Percentiles rank a stretch among this genome's conserved stretches.
These are phyloP conservation scores for Candida hispaniensis DNA, from an alignment of 805 yeast genomes.

Conservation along the genomic window DNA sequence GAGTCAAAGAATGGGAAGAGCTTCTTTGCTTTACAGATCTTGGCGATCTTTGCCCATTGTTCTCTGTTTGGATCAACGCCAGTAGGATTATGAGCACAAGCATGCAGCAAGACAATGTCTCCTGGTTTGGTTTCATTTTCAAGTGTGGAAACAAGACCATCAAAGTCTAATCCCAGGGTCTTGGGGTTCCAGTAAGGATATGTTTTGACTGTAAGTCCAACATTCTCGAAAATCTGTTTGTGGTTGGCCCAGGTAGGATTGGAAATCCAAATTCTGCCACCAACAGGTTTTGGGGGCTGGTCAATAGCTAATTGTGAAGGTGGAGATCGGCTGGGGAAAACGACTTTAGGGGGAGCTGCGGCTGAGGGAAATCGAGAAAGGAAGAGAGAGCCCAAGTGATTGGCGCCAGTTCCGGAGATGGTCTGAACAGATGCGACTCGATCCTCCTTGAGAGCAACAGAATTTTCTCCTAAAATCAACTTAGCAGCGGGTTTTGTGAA, in stretches of 20 bases:
- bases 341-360: constrained; percentile 24
- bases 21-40: constrained; percentile 45
- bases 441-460: constrained; percentile 42
- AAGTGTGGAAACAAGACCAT: constrained; percentile 51
- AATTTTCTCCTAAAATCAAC: constrained; percentile 54
- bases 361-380: constrained; percentile 40
- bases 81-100: constrained; percentile 97
- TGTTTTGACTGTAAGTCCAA: constrained; percentile 52
- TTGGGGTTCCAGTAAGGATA: constrained; percentile 62
- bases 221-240: constrained; percentile 60
- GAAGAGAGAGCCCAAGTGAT: constrained; percentile 76
- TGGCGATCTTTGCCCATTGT: constrained; percentile 68
- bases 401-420: constrained; percentile 81
- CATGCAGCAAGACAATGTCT: constrained; percentile 66
- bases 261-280: constrained; percentile 48
- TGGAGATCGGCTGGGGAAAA: constrained; percentile 14
- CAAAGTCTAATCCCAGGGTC: constrained; percentile 54
- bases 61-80: constrained; percentile 84
- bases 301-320: constrained; percentile 18
- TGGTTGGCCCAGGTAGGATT: constrained; percentile 95
- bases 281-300: constrained; percentile 21
- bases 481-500: constrained; percentile 63
- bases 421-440: constrained; percentile 57
- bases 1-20: constrained; percentile 84
- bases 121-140: constrained; percentile 45